Evolutionary conservation across 306 rosid genomes (phyloP), one percentile per base, ranked within the genome.

Genomic region (Senna tora): DNA sequence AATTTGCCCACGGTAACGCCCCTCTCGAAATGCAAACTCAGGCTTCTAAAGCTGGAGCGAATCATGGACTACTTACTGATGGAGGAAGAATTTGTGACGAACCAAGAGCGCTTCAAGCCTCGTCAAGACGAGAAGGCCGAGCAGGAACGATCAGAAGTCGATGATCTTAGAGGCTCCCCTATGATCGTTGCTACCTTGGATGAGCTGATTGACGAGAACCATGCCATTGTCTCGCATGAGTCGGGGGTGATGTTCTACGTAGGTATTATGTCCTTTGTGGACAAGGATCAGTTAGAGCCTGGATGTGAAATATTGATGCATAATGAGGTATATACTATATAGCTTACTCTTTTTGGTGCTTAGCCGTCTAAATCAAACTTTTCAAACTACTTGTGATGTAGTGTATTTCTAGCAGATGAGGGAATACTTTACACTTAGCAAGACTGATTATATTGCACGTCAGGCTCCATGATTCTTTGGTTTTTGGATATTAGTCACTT

Each of bases 281-380:
- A 94, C 62, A 94, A 94, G 89, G 99, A 94, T 69, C 99, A 94
- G 72, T 77, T 94, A 9, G 99, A 94, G 69, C 99, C 99, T 74
- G 99, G 99, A 14, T 94, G 99, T 65, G 91, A 97, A 0, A 91
- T 94, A 65, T 75, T 94, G 88, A 94, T 94, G 99, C 99, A 94
- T 28, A 94, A 94, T 30, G 91, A 91, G 96, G 99, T 93, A 73
- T 66, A 77, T 25, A 25, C 30, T 25, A 25, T 25, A 25, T 25
- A 54, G 21, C 72, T 79, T 54, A 9, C 13, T 55, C 17, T 60
- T 51, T 52, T 30, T 22, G 59, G 21, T 60, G 36, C 0, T 69
- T 5, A 32, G 57, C 36, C 9, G n/a, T 17, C 10, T n/a, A 34
- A 36, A 17, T 47, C 14, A 17, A 14, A 28, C 30, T 0, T 64